Conservation (phyloP, 2,329 filamentous ascomycete genomes). For the Stenocarpella maydis region DNA sequence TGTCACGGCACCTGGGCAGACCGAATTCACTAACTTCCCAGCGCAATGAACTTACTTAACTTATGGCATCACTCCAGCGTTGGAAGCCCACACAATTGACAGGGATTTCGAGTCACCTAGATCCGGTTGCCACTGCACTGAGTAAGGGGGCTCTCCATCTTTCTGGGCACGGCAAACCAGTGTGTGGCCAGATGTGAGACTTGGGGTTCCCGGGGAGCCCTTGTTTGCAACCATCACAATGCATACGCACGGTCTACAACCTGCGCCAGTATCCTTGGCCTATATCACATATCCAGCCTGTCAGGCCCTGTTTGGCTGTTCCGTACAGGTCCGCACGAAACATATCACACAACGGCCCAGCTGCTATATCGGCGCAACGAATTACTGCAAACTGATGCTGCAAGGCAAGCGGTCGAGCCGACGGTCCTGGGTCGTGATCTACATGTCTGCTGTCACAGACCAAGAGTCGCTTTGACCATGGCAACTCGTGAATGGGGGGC, state of each 20-base stretch:
- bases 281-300: constrained; percentile 7
- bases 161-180: not conserved
- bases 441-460: constrained; percentile 15
- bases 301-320: not conserved
- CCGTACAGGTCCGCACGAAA: constrained; percentile 15
- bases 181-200: not conserved
- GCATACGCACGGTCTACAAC: constrained; percentile 4
- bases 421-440: constrained; percentile 6
- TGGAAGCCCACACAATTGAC: not conserved
- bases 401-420: constrained; percentile 8
- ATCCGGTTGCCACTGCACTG: not conserved
- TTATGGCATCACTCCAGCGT: too few relatives aligned
- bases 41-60: not conserved
- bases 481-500: not conserved
- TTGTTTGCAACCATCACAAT: not conserved
- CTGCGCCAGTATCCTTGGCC: not conserved
- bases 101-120: not conserved
- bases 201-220: not conserved
- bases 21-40: not conserved
- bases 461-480: constrained; percentile 16
- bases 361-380: constrained; percentile 5
- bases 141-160: not conserved
- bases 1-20: not conserved
- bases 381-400: not conserved
- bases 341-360: constrained; percentile 11